Base-by-base conservation (phyloP, 169 alveolate species). In the Cryptosporidium canis region DNA sequence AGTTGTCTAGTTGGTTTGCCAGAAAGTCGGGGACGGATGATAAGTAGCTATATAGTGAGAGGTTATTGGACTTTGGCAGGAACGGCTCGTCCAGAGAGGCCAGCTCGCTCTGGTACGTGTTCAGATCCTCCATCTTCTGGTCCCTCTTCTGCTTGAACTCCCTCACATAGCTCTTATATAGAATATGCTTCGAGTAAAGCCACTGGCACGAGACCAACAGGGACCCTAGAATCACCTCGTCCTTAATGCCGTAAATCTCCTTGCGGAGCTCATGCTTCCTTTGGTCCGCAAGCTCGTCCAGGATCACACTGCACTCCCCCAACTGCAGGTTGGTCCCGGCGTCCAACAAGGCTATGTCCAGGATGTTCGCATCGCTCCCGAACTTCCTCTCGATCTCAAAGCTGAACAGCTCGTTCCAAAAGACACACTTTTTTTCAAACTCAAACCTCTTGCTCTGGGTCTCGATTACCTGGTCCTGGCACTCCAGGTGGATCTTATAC, bases 211-310 rank as follows among this genome's bases (percentile, higher is more conserved):
- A 77, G 43, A 77, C 29, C 45, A 77, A 41, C 6, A 77, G 43
- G 16, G 77, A 58, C 29, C 87, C 87, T 29, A 77, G 6, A 12
- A 31, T 12, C 0, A 41, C 45, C 14, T 45, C 58, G 5, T 44
- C 72, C 35, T 18, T 24, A 55, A 12, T 53, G 35, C 65, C 44
- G 55, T 77, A 77, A 35, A 77, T 61, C 2, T 77, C 87, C 27
- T 77, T 77, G 39, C 27, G 55, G 1, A 77, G 18, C 27, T 77
- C 87, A 27, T 77, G 87, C 16, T 61, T 77, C 21, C 87, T 77
- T 61, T 77, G 87, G 64, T 77, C 87, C 16, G 87, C 87, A 16
- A 77, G 66, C 14, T 77, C 87, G 14, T 77, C 87, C 63, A 77
- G 31, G 21, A 77, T 39, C n/a, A 77, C 37, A 31, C 27, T 77